Evolutionary conservation across 2,329 filamentous ascomycete genomes (phyloP), one percentile per base, ranked within the genome.

Genomic region (Claviceps digitariae): DNA sequence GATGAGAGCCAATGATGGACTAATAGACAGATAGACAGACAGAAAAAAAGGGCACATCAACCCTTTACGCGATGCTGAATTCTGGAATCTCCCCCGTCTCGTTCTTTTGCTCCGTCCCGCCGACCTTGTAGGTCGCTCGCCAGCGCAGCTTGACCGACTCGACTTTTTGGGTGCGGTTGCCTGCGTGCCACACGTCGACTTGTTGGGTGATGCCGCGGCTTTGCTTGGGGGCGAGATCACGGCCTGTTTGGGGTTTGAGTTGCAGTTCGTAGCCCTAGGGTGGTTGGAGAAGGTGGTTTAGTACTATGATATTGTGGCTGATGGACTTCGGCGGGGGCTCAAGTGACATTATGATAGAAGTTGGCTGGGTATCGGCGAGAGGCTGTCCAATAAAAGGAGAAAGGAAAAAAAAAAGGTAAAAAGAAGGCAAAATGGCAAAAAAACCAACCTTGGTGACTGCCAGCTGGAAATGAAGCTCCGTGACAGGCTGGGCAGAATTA

Each of bases 31-130:
- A 25, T 25, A 21, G 20, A 17, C 41, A 21, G 20, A 43, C 40
- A 10, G n/a, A n/a, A 43, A 6, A 41, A 41, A 23, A 17, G 20
- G 31, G 9, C 31, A 4, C 8, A 4, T 29, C 8, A 3, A 34
- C 10, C 9, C 31, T 34, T 61, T 57, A 93, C 61, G 81, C 79
- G 62, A 96, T 78, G 44, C 83, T 84, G 63, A 96, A 79, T 57
- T 87, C 82, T 12, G 86, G 74, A 60, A 97, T 84, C 71, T 91
- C 87, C 5, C 91, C 91, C 72, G 85, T 88, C 70, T 96, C 89
- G 55, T 85, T 84, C 65, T 81, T 84, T 56, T 75, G 65, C 63
- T 83, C 79, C 2, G 70, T 43, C 12, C 41, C 75, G 3, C 80
- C 85, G 13, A 93, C 66, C 62, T 79, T 81, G 69, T 96, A 97